A percentile compares a stretch with the other conserved stretches of the same genome.
Conservation (phyloP, 2,329 filamentous ascomycete genomes). For the Ascochyta lentis region DNA sequence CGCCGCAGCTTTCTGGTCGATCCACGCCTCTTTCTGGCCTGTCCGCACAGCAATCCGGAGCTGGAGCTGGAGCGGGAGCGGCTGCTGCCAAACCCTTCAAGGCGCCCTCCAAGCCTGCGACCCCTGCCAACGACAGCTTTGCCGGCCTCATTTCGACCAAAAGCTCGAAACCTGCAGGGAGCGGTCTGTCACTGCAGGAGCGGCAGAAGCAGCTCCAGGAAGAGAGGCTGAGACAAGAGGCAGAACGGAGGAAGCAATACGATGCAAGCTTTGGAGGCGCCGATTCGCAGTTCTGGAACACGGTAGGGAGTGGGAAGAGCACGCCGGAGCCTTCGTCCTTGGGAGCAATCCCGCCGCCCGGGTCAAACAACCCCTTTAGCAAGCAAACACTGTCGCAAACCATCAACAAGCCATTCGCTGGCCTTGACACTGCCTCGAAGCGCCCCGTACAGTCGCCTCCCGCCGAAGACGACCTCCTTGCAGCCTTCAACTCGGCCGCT, state of each 20-base stretch:
- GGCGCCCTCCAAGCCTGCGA: constrained; percentile 60
- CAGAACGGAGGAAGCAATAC: constrained; percentile 72
- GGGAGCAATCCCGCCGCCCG: constrained; percentile 31
- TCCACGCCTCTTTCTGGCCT: constrained; percentile 49
- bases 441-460: constrained; percentile 37
- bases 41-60: constrained; percentile 46
- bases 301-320: constrained; percentile 64
- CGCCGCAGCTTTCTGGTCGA: constrained; percentile 50
- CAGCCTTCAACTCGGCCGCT: constrained; percentile 66
- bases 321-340: constrained; percentile 52
- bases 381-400: constrained; percentile 40
- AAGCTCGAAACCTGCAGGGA: constrained; percentile 62
- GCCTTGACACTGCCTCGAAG: constrained; percentile 39
- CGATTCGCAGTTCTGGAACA: constrained; percentile 76
- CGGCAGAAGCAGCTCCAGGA: constrained; percentile 75
- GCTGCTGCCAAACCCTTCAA: constrained; percentile 51
- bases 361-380: constrained; percentile 30
- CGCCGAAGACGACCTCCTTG: constrained; percentile 65
- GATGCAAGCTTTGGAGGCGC: constrained; percentile 77
- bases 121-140: constrained; percentile 72
- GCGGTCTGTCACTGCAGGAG: constrained; percentile 72
- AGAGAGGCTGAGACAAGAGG: constrained; percentile 78
- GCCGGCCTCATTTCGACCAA: constrained; percentile 75
- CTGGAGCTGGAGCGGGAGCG: constrained; percentile 44
- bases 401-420: constrained; percentile 50